Base-by-base conservation (phyloP, 2,329 filamentous ascomycete species). In the Orbilia ellipsospora region DNA sequence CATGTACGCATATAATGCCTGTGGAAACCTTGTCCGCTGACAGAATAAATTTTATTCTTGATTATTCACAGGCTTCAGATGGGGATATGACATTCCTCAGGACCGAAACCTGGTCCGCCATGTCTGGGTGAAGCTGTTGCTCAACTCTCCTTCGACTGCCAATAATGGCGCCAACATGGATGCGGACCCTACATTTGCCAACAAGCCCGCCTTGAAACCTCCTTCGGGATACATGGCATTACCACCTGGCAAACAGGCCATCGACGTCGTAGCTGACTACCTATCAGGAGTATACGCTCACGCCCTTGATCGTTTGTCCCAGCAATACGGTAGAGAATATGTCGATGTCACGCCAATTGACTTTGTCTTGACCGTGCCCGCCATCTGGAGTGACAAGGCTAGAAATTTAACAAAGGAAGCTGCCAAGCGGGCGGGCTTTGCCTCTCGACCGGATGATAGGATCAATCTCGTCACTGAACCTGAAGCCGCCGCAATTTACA, bases 331-430 rank as follows among this genome's bases (percentile, higher is more conserved):
- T 1, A 79, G 80, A 0, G 81, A 81, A 1, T 82, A 85, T 18
- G 80, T 87, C 4, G 80, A 81, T 2, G 83, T 81, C 16, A 86
- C 82, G 0, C 82, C 84, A 0, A 83, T 87, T 75, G 84, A 88
- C 64, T 87, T 87, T 67, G 83, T 88, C 52, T 81, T 88, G 18
- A 88, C 87, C 0, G 86, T 88, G 0, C 87, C 87, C 0, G 87
- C 87, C 4, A 86, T 89, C 6, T 89, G 87, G 87, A 86, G 84
- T 44, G 86, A 87, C 52, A 82, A 82, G 4, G 86, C 87, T 31
- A 88, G 86, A 61, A 82, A 86, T 50, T 83, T 83, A 42, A 88
- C 86, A 0, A 81, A 82, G 54, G 81, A 83, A 59, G 85, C 85
- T 15, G 85, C 79, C 16, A 78, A 78, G 52, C 66, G 78, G 44